These are phyloP conservation scores for Geranomyces michiganensis DNA, from an alignment of 192 early-diverging fungal genomes.

Conservation along the genomic window DNA sequence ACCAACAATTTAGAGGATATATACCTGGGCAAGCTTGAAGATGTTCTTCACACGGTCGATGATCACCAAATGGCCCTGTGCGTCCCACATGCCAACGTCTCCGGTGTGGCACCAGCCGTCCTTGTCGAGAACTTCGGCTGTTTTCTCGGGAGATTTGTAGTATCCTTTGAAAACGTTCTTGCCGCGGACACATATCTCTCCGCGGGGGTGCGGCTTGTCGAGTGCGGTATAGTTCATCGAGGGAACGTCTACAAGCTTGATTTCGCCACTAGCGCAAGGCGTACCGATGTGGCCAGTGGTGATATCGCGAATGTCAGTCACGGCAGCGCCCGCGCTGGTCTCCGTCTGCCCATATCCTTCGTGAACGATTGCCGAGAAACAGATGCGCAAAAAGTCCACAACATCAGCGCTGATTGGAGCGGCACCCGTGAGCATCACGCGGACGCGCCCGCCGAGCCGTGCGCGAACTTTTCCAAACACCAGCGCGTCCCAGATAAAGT, in stretches of 20 bases:
- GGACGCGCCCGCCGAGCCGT: slow-evolving; percentile 70
- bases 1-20: no score
- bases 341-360: slow-evolving; percentile 75
- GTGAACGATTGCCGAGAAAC: slow-evolving; percentile 53
- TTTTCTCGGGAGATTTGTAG: slow-evolving; percentile 53
- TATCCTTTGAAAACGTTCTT: slow-evolving; percentile 67
- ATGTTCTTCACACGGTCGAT: slow-evolving; percentile 62
- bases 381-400: slow-evolving; percentile 50
- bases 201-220: slow-evolving; percentile 89
- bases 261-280: slow-evolving; percentile 49
- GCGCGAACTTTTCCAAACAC: slow-evolving; percentile 82
- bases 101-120: slow-evolving; percentile 59
- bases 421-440: slow-evolving; percentile 39
- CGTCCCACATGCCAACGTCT: slow-evolving; percentile 54
- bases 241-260: slow-evolving; percentile 90
- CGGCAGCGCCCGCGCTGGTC: slow-evolving; percentile 64
- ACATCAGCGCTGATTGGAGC: slow-evolving; percentile 58
- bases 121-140: slow-evolving; percentile 45
- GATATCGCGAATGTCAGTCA: slow-evolving; percentile 37
- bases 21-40: slow-evolving; percentile 56
- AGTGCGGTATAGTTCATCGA: slow-evolving; percentile 82
- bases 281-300: slow-evolving; percentile 55
- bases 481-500: slow-evolving; percentile 78
- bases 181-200: slow-evolving; percentile 80
- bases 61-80: slow-evolving; percentile 49